phyloP scores from a whole-genome alignment of 768 basidiomycete genomes.

The Leccinum truebloodii region DNA sequence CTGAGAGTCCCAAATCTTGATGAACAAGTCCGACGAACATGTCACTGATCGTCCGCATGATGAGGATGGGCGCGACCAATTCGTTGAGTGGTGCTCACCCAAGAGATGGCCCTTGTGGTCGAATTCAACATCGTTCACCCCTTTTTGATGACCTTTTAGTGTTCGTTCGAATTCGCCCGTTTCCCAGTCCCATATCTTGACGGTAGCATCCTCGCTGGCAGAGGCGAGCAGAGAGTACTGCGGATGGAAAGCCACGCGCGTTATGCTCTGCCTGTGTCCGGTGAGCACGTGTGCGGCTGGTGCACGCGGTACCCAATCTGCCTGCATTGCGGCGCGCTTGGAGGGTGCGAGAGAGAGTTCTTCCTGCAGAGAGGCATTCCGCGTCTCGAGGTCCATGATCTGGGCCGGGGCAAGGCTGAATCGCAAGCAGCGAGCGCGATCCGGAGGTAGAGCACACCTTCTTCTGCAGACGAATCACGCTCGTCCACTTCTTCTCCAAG shows the following conservation, averaged over 20 bases:
- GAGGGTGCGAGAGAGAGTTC: constrained; percentile 52
- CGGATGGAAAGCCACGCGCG: constrained; percentile 83
- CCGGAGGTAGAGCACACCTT: constrained; percentile 54
- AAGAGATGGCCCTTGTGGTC: constrained; percentile 82
- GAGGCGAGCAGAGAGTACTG: constrained; percentile 80
- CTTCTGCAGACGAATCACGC: constrained; percentile 93
- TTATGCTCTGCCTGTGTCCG: constrained; percentile 77
- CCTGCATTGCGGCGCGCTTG: constrained; percentile 58
- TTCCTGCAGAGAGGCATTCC: constrained; percentile 79
- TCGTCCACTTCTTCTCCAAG: constrained; percentile 98
- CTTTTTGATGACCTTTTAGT: constrained; percentile 89
- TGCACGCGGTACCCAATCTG: constrained; percentile 87
- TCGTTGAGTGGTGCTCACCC: constrained; percentile 47
- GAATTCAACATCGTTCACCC: constrained; percentile 85
- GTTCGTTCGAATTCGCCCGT: constrained; percentile 92
- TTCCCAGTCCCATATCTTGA: constrained; percentile 98
- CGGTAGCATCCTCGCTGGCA: constrained; percentile 84
- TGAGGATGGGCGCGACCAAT: neutral
- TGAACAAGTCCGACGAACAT: constrained; percentile 83
- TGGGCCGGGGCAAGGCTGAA: constrained; percentile 33
- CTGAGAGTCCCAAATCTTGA: constrained; percentile 90
- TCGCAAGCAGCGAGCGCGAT: constrained; percentile 3
- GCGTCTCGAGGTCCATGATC: constrained; percentile 95
- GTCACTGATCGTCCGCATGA: constrained; percentile 35
- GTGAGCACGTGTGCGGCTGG: constrained; percentile 77